A percentile compares a stretch with the other conserved stretches of the same genome.
These are phyloP conservation scores for Cutaneotrichosporon sp. DNA, from an alignment of 1,284 basidiomycete species.

Conservation along the genomic window DNA sequence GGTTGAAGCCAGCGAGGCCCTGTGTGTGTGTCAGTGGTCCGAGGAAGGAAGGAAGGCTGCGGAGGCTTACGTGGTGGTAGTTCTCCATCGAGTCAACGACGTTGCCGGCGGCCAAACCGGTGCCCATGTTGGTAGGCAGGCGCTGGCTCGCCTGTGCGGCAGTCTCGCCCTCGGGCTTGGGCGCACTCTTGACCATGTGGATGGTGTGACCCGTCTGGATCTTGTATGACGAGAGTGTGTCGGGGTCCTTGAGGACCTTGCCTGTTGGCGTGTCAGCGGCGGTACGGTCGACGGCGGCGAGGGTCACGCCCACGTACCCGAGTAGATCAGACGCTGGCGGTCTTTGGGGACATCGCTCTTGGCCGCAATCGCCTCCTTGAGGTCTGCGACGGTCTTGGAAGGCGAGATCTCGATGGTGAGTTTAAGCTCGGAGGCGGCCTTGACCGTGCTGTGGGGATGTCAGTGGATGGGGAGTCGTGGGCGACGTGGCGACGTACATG, in stretches of 20 bases:
- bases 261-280: slow-evolving; percentile 25
- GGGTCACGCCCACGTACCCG: slow-evolving; percentile 52
- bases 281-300: neutral
- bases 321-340: slow-evolving; percentile 79
- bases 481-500: slow-evolving; percentile 17
- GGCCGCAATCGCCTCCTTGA: slow-evolving; percentile 76
- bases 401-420: slow-evolving; percentile 72
- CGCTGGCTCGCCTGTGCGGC: slow-evolving; percentile 46
- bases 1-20: slow-evolving; percentile 62
- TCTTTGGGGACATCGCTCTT: slow-evolving; percentile 80
- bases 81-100: slow-evolving; percentile 56
- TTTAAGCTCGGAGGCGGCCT: slow-evolving; percentile 82
- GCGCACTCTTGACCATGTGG: slow-evolving; percentile 86
- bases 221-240: slow-evolving; percentile 74
- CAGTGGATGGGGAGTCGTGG: neutral
- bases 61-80: slow-evolving; percentile 30
- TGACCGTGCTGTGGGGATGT: slow-evolving; percentile 39
- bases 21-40: slow-evolving; percentile 11
- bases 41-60: too few relatives aligned
- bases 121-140: slow-evolving; percentile 68
- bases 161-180: slow-evolving; percentile 51
- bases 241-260: slow-evolving; percentile 66
- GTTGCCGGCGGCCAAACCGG: slow-evolving; percentile 62
- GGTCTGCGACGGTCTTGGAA: slow-evolving; percentile 66
- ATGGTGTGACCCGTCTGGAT: slow-evolving; percentile 71